Conservation (phyloP, 2,329 filamentous ascomycete genomes). For the Hymenotorrendiella dingleyae region DNA sequence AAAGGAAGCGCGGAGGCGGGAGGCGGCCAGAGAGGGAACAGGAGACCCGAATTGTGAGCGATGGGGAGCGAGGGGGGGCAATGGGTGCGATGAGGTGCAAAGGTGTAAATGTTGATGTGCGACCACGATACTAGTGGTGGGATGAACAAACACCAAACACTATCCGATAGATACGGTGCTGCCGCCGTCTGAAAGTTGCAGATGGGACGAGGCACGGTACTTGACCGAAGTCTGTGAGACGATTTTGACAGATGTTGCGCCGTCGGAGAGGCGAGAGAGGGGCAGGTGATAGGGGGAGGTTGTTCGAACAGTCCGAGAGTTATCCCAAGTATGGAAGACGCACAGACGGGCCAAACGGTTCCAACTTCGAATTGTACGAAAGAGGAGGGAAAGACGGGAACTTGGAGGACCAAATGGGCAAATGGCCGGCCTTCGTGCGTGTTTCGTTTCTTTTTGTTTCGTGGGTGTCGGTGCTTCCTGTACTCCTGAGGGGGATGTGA, state of each 20-base stretch:
- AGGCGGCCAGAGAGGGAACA: not conserved
- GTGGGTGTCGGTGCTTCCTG: constrained; percentile 11
- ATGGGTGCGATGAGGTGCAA: not conserved
- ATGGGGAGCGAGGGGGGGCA: not conserved
- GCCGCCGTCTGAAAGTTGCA: not conserved
- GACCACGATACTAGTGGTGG: not conserved
- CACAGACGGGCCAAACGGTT: constrained; percentile 9
- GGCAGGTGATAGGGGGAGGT: constrained; percentile 2
- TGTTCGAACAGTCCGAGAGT: not conserved
- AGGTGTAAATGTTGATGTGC: not conserved
- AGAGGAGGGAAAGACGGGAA: not conserved
- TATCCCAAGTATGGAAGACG: constrained; percentile 5
- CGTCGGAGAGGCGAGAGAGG: constrained; percentile 5
- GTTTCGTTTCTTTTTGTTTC: constrained; percentile 25
- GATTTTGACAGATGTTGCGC: too few relatives aligned
- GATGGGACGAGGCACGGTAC: not conserved
- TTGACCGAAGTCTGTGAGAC: too few relatives aligned
- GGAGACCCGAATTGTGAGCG: not conserved
- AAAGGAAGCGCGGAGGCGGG: not conserved
- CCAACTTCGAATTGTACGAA: constrained; percentile 9
- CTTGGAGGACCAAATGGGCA: too few relatives aligned
- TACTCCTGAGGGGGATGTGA: constrained; percentile 20
- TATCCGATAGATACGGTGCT: not conserved
- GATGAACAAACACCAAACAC: not conserved
- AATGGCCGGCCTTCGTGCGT: too few relatives aligned